A percentile compares a stretch with the other conserved stretches of the same genome.
phyloP scores from a whole-genome alignment of 164 flowering plant genomes.

The Tinospora cordifolia region DNA sequence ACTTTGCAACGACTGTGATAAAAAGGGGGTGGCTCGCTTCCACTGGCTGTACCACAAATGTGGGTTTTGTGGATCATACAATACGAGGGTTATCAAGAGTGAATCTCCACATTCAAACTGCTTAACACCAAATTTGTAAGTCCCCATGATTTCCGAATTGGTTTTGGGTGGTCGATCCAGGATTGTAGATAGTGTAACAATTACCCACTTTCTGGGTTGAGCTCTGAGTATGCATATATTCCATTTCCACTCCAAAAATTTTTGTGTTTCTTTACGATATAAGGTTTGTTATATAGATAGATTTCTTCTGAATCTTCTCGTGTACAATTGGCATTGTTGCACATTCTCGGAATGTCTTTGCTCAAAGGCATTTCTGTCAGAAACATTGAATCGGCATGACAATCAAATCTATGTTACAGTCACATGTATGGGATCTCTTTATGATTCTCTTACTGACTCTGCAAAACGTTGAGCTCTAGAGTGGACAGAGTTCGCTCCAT shows the following conservation, averaged over 20 bases:
- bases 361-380: not conserved
- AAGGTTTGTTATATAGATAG: not conserved
- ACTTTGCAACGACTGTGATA: constrained; percentile 80
- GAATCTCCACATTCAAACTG: constrained; percentile 29
- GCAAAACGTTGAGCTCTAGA: too few relatives aligned
- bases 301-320: not conserved
- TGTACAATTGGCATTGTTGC: not conserved
- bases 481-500: too few relatives aligned
- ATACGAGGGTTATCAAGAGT: constrained; percentile 64
- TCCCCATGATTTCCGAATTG: not conserved
- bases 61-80: constrained; percentile 71
- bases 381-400: too few relatives aligned
- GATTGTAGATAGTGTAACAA: constrained; percentile 19
- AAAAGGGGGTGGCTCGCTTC: constrained; percentile 65
- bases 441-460: too few relatives aligned
- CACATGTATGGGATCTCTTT: too few relatives aligned
- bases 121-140: constrained; percentile 19
- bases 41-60: constrained; percentile 95
- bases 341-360: not conserved
- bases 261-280: not conserved
- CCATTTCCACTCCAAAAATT: not conserved
- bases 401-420: too few relatives aligned
- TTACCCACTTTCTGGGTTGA: constrained; percentile 5
- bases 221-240: not conserved
- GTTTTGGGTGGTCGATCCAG: not conserved